Base-by-base conservation (phyloP, 768 basidiomycete species). In the Leucogyrophana mollusca region DNA sequence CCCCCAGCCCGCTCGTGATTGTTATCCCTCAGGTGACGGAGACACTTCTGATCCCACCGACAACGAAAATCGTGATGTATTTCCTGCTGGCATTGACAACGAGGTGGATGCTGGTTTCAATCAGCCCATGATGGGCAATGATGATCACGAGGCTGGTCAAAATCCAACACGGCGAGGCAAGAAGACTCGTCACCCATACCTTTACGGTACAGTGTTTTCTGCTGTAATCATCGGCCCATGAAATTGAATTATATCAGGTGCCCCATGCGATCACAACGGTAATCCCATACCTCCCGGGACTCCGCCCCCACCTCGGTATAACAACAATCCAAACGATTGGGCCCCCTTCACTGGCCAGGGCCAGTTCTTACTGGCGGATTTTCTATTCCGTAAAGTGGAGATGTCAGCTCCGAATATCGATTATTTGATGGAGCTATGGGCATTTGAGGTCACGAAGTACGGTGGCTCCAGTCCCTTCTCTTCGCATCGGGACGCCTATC, bases 291-390 rank as follows among this genome's bases (percentile, higher is more conserved):
- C 35, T n/a, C 35, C 35, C n/a, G 35, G 35, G 20, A 21, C 35
- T 30, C 27, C 27, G 13, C 27, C 27, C 13, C 34, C 37, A 8
- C 45, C 44, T 14, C 44, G 49, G 4, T 44, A 36, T 0, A 16
- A 38, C 3, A 16, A 47, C 6, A 9, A 14, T 2, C 3, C 23
- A 24, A 20, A 46, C 18, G 57, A 51, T 16, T 59, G 56, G 58
- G 23, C 43, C 2, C 56, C 56, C 1, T 57, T 46, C 23, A 18
- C 40, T 8, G 45, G 49, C 22, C 27, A 46, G 44, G 51, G 44
- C 2, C 40, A 50, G 27, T 64, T 58, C 27, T 9, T 51, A 2
- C 39, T 54, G 0, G 56, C 60, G 1, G 49, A 63, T 27, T 30
- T 30, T 30, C 46, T 58, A 14, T 60, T 49, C 35, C 23, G 32